Base-by-base conservation (phyloP, 2,329 filamentous ascomycete species). In the Aspergillus aculeatus region DNA sequence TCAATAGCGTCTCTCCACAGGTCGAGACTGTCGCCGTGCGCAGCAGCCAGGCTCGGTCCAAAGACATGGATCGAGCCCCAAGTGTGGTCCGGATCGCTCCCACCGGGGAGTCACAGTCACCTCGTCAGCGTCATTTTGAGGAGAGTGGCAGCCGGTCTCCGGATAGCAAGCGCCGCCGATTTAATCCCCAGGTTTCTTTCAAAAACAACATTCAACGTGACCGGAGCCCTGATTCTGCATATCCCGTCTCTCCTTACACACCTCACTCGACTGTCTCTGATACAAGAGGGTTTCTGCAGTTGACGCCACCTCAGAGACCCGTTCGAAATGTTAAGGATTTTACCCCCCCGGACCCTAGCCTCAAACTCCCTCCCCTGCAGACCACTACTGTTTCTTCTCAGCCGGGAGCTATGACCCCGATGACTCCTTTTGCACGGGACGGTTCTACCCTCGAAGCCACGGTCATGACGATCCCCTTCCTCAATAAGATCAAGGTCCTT, bases 401-500 rank as follows among this genome's bases (percentile, higher is more conserved):
- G 9, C 6, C 62, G 31, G 58, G 55, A 29, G 49, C 62, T n/a
- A 61, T 64, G 49, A 69, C 67, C 9, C 69, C 73, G 2, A 38
- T 65, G 52, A 72, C 69, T 4, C 71, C 70, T 16, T 71, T 65
- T 53, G 59, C 71, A 11, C 66, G 68, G 44, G 74, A 77, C 44
- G 72, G 85, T 77, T 66, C 76, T 64, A 81, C 70, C 52, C 77
- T 89, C 23, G 86, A 89, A 67, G 85, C 87, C 7, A 88, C 89
- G 78, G 86, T 93, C 61, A 91, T 90, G 86, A 86, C 82, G 26
- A 89, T 95, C 54, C 84, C 89, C 0, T 89, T 90, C 68, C 76
- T 86, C 49, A 86, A 87, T 65, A 96, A 96, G 75, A 85, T 96
- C 67, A 86, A 87, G 52, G 83, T 94, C 2, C 81, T 98, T 35